These are phyloP conservation scores for Wickerhamomyces bisporus DNA, from an alignment of 805 yeast genomes.

Conservation along the genomic window DNA sequence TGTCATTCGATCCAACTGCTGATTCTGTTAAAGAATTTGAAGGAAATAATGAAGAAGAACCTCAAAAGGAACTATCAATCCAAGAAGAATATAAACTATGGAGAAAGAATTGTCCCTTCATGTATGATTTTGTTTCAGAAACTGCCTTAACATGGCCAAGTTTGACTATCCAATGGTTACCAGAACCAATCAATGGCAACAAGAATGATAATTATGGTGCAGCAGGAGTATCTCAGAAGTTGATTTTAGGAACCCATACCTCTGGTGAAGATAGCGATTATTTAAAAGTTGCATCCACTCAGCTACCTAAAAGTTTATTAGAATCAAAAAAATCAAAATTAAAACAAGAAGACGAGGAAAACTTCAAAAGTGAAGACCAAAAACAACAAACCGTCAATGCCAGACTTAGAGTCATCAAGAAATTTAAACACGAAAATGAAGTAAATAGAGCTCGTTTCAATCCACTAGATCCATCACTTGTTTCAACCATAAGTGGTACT, in stretches of 20 bases:
- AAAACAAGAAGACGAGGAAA: constrained; percentile 21
- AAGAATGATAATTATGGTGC: constrained; percentile 15
- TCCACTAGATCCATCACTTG: constrained; percentile 51
- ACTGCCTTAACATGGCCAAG: constrained; percentile 83
- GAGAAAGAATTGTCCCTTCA: constrained; percentile 74
- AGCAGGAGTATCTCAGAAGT: constrained; percentile 42
- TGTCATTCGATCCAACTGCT: neutral
- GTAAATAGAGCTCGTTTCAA: constrained; percentile 67
- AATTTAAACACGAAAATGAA: constrained; percentile 57
- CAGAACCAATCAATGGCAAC: too few species aligned
- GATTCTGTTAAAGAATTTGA: neutral
- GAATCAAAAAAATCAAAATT: constrained; percentile 21
- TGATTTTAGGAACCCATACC: constrained; percentile 70
- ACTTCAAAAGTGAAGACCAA: constrained; percentile 5
- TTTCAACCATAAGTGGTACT: constrained; percentile 64
- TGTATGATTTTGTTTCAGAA: constrained; percentile 81
- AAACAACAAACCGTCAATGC: constrained; percentile 36
- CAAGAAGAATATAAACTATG: constrained; percentile 68
- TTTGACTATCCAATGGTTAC: constrained; percentile 73
- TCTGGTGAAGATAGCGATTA: constrained; percentile 63
- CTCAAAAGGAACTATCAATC: constrained; percentile 27
- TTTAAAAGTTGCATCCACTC: constrained; percentile 59
- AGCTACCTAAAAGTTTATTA: constrained; percentile 43
- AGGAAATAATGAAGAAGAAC: constrained; percentile 15
- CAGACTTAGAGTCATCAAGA: constrained; percentile 55